Evolutionary conservation across 2,329 filamentous ascomycete genomes (phyloP), one percentile per base, ranked within the genome.

Genomic region (Fusarium dlaminii): DNA sequence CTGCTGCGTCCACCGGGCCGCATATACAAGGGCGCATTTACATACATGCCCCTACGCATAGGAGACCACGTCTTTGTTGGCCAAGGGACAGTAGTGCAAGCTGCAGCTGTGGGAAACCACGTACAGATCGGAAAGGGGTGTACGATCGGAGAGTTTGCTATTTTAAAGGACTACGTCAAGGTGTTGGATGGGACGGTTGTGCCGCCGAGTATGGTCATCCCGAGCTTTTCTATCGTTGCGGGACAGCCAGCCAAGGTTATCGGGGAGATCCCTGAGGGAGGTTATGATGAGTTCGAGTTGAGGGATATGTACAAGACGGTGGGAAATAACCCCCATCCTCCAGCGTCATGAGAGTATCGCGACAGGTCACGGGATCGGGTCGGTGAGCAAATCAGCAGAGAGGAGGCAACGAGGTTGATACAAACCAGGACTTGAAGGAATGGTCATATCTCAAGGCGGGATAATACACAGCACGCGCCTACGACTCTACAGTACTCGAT

Each of bases 21-120:
- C 32, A 86, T 97, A 56, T 94, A 95, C 81, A 92, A 95, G 78
- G 94, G 95, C 79, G 83, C 86, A 40, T 92, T 94, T 80, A 93
- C 91, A 46, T 94, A 95, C 83, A 96, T 96, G 82, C 95, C 95
- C 14, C 91, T 98, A 77, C 94, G 96, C 70, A 93, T 99, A 74
- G 95, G 95, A 51, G 95, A 98, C 82, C 96, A 98, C 83, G 95
- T 98, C 72, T 98, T 96, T 83, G 89, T 99, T 56, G 95, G 94
- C 66, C 88, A 90, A 78, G 86, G 87, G 39, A 91, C 91, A 42
- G 90, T 96, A 43, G 89, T 99, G 42, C 94, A 96, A 80, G 94
- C 96, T 2, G 94, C 95, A 12, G 89, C 90, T 40, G 90, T 99
- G 61, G 93, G 94, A 5, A 94, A 89, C 76, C 94, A 98, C 83